Evolutionary conservation across 2,329 filamentous ascomycete species (phyloP).

Genomic region (Sarocladium strictum): DNA sequence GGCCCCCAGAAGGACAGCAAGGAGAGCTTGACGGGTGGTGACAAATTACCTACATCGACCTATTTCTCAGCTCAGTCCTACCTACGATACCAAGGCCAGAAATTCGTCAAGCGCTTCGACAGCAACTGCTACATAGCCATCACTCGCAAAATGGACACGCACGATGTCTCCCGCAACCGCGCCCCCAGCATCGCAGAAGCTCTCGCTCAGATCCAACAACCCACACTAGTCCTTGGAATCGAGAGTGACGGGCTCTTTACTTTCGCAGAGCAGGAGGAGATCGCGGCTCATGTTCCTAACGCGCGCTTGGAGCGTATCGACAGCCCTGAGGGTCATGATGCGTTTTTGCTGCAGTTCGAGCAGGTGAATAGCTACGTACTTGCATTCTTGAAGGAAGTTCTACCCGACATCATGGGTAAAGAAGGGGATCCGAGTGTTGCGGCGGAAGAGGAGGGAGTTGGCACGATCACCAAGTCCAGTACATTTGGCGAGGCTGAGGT

Average conservation of each 20-base stretch:
- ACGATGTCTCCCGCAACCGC: conserved; percentile 82
- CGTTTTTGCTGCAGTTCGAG: conserved; percentile 93
- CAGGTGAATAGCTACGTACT: conserved; percentile 89
- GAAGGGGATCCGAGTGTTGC: conserved; percentile 35
- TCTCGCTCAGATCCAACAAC: conserved; percentile 77
- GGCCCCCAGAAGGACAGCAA: conserved; percentile 45
- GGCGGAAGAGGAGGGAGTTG: conserved; percentile 45
- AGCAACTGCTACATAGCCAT: conserved; percentile 99
- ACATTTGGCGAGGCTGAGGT: conserved; percentile 95
- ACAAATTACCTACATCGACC: conserved; percentile 55
- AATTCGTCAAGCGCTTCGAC: conserved; percentile 96
- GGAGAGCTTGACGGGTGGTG: conserved; percentile 44
- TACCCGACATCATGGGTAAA: conserved; percentile 82
- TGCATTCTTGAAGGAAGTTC: conserved; percentile 71
- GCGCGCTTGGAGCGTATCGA: conserved; percentile 81
- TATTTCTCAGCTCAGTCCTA: conserved; percentile 99
- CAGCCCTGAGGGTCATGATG: conserved; percentile 91
- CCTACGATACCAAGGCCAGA: conserved; percentile 89
- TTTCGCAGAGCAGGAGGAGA: conserved; percentile 90
- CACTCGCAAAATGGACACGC: conserved; percentile 94
- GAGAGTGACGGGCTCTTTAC: conserved; percentile 95
- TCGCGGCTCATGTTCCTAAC: conserved; percentile 75
- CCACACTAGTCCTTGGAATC: conserved; percentile 85
- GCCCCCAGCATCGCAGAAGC: conserved; percentile 64
- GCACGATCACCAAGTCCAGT: conserved; percentile 73